These are phyloP conservation scores for Quercus robur DNA, from an alignment of 306 rosid species.

Conservation along the genomic window DNA sequence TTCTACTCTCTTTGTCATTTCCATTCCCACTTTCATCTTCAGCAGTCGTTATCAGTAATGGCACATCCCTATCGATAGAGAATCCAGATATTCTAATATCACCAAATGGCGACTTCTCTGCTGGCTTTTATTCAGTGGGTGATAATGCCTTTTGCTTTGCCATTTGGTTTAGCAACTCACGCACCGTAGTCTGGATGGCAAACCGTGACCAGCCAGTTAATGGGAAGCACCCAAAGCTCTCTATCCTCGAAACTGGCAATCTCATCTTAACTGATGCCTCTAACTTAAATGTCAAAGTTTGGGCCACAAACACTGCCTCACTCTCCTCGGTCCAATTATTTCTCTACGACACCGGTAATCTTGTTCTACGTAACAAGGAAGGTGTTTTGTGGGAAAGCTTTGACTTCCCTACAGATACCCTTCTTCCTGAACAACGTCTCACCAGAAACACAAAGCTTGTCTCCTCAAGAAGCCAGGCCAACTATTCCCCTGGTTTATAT, in stretches of 20 bases:
- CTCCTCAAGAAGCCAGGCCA: constrained; percentile 23
- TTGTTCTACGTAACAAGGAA: constrained; percentile 16
- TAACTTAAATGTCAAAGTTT: neutral
- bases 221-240: constrained; percentile 39
- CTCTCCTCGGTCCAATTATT: neutral
- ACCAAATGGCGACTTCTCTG: constrained; percentile 33
- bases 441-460: constrained; percentile 20
- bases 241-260: constrained; percentile 35
- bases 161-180: constrained; percentile 21
- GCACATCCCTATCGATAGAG: constrained; percentile 38
- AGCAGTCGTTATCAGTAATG: neutral
- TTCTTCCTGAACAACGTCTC: constrained; percentile 12
- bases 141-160: constrained; percentile 53
- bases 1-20: no score
- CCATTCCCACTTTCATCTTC: no score
- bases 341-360: constrained; percentile 36
- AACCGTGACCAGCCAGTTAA: constrained; percentile 45
- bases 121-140: constrained; percentile 36
- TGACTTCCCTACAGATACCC: constrained; percentile 23
- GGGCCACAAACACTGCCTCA: constrained; percentile 29
- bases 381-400: constrained; percentile 44
- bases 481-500: constrained; percentile 29
- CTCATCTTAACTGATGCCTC: constrained; percentile 35
- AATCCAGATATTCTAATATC: constrained; percentile 32
- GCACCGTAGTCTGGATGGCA: constrained; percentile 42